Percentiles rank a stretch among this genome's conserved stretches.
Conservation (phyloP, 352 stramenopile species). For the Pythium utonaiense region DNA sequence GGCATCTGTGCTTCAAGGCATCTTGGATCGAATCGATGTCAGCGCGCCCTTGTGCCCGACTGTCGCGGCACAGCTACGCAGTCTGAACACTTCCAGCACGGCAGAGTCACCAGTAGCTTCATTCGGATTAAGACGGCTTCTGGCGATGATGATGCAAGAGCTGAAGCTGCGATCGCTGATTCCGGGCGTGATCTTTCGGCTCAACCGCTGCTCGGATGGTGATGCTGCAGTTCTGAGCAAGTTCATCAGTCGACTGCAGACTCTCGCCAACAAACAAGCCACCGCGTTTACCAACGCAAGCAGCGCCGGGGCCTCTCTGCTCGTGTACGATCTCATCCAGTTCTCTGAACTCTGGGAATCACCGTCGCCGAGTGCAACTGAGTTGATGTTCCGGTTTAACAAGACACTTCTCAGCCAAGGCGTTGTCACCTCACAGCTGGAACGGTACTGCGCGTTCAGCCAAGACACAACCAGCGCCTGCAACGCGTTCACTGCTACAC, state of each 20-base stretch:
- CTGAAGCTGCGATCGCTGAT: slow-evolving; percentile 49
- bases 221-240: slow-evolving; percentile 41
- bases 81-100: slow-evolving; percentile 15
- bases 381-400: slow-evolving; percentile 46
- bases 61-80: neutral
- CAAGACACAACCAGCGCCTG: slow-evolving; percentile 38
- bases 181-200: slow-evolving; percentile 52
- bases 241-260: slow-evolving; percentile 31
- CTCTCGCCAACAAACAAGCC: neutral
- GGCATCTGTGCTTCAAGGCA: slow-evolving; percentile 1
- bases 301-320: slow-evolving; percentile 22
- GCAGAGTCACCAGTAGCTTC: slow-evolving; percentile 22
- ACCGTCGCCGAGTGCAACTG: slow-evolving; percentile 37
- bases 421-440: slow-evolving; percentile 36
- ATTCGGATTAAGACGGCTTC: slow-evolving; percentile 38
- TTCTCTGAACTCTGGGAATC: slow-evolving; percentile 79
- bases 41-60: neutral
- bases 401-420: slow-evolving; percentile 44
- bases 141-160: slow-evolving; percentile 49
- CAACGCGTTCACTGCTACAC: slow-evolving; percentile 11
- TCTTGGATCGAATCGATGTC: slow-evolving; percentile 18
- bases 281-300: slow-evolving; percentile 2
- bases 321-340: slow-evolving; percentile 57
- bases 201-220: slow-evolving; percentile 43
- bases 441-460: slow-evolving; percentile 63